Base-by-base conservation (phyloP, 1,139 yeast genomes). In the Pichia cactophila region DNA sequence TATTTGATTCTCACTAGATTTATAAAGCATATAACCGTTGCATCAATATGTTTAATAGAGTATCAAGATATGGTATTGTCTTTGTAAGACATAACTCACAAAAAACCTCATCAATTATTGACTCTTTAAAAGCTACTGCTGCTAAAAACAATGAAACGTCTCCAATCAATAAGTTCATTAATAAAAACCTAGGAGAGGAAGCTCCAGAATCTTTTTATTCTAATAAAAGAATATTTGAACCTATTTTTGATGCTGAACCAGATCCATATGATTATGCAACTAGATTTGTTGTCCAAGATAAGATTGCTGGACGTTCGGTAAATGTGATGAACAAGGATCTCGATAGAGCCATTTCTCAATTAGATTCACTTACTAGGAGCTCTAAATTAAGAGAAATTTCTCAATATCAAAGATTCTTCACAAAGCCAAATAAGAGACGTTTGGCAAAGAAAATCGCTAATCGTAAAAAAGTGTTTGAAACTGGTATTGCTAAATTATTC, bases 391-490 rank as follows among this genome's bases (percentile, higher is more conserved):
- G 68, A 41, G 61, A 62, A 41, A 69, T 67, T 17, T 61, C 62
- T 46, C 63, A 63, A 41, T 63, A 61, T 14, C 80, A 76, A 56
- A 62, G 72, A 53, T 74, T 70, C 62, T 68, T 73, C 56, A 60
- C 69, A 57, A 75, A 75, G 58, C 80, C 80, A 33, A 73, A 74
- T 56, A 74, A 74, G 57, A 70, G 64, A 49, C 68, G 70, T 44
- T 70, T 73, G 50, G 60, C 66, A 55, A 71, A 70, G 58, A 68
- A 69, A 57, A 67, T 75, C 17, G 68, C 64, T 50, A 70, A 69
- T 56, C 75, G 75, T 59, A 74, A 76, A 63, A 69, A 63, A 58
- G 67, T 69, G 49, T 77, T 77, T 56, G 70, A 71, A 62, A 68
- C 68, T 55, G 80, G 79, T 42, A 69, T 76, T 61, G 70, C 70